Conservation (phyloP, 495 filamentous ascomycete species). For the Tuber umbilicatum region DNA sequence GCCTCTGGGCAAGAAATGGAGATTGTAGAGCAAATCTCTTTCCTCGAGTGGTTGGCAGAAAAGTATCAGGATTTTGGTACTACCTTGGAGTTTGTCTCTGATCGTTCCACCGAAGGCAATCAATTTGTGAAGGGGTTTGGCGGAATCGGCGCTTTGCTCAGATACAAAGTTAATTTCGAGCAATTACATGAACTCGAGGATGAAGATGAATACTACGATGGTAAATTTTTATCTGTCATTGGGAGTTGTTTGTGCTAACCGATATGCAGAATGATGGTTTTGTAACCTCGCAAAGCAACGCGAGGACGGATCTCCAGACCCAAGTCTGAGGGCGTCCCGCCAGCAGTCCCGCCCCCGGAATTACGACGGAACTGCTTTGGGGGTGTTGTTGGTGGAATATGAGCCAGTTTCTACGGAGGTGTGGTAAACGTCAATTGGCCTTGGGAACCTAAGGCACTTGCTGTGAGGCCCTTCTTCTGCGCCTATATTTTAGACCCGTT, state of each 20-base stretch:
- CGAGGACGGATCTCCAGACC: constrained; percentile 15
- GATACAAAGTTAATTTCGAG: constrained; percentile 99
- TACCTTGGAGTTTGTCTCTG: constrained; percentile 93
- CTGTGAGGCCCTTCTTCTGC: background rate
- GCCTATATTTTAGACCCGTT: background rate
- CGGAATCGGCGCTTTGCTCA: constrained; percentile 92
- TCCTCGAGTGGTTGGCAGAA: constrained; percentile 98
- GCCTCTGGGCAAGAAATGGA: constrained; percentile 97
- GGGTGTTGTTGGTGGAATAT: background rate
- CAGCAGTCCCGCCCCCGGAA: constrained; percentile 9
- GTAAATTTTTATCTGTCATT: constrained; percentile 18
- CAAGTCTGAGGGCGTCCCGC: constrained; percentile 12
- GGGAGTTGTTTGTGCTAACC: constrained; percentile 28
- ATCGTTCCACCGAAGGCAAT: constrained; percentile 93
- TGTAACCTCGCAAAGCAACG: constrained; percentile 11
- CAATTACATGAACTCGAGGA: constrained; percentile 90
- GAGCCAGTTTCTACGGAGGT: background rate
- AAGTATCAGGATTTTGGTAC: constrained; percentile 96
- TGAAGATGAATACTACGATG: constrained; percentile 99
- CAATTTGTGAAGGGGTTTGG: constrained; percentile 99
- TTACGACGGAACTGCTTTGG: constrained; percentile 11
- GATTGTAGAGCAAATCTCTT: constrained; percentile 69
- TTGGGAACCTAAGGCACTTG: background rate
- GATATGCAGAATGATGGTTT: constrained; percentile 13
- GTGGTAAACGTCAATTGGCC: background rate